These are phyloP conservation scores for Pythium angustatum DNA, from an alignment of 352 stramenopile genomes.

Conservation along the genomic window DNA sequence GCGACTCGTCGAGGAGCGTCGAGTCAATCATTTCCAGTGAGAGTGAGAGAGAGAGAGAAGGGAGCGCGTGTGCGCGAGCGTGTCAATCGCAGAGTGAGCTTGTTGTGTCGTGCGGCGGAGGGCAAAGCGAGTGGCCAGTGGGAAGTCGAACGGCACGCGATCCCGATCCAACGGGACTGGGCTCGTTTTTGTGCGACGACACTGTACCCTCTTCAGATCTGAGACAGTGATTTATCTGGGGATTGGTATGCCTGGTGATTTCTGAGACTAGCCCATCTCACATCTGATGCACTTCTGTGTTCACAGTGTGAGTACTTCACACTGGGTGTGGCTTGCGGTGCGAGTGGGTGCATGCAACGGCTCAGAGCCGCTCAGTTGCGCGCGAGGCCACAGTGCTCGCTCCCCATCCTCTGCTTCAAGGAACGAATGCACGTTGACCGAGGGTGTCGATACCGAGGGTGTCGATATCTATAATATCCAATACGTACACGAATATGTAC, in stretches of 20 bases:
- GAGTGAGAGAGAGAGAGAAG: not conserved
- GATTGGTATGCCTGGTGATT: not conserved
- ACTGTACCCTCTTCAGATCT: slow-evolving; percentile 4
- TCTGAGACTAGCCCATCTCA: not conserved
- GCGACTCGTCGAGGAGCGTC: slow-evolving; percentile 1
- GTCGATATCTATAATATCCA: too few relatives aligned
- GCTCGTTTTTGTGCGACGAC: not conserved
- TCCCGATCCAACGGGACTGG: not conserved
- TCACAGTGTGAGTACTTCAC: not conserved
- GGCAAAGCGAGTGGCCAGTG: too few relatives aligned
- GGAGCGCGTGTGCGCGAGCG: not conserved
- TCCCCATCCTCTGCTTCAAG: too few relatives aligned
- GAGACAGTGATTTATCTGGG: slow-evolving; percentile 6
- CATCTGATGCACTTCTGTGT: not conserved
- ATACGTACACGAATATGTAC: too few relatives aligned
- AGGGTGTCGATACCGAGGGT: too few relatives aligned
- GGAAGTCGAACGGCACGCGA: not conserved
- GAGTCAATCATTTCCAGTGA: slow-evolving; percentile 6
- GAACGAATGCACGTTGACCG: too few relatives aligned
- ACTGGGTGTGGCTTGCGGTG: too few relatives aligned
- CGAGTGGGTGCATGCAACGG: not conserved
- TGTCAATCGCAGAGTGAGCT: not conserved
- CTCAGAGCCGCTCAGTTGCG: too few relatives aligned
- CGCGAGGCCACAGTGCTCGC: not conserved
- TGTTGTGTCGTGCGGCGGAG: not conserved